These are phyloP conservation scores for Gillenia trifoliata DNA, from an alignment of 306 rosid species.

Conservation along the genomic window DNA sequence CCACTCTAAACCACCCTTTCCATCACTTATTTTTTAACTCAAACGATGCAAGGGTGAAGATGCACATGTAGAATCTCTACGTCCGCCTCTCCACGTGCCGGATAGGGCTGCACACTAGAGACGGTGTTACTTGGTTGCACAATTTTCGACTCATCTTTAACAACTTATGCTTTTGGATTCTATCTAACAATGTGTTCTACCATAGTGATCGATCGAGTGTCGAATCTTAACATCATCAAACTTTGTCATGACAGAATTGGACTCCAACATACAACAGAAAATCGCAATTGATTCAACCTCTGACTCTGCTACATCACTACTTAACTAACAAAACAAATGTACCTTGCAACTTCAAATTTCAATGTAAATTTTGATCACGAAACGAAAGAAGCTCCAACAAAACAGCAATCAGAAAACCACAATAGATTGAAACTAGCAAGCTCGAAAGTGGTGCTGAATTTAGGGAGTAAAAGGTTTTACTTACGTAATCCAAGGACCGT, in stretches of 20 bases:
- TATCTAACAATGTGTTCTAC: background rate
- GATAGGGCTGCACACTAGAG: background rate
- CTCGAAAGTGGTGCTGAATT: too few species aligned
- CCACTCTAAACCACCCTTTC: background rate
- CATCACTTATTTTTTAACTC: background rate
- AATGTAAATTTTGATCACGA: background rate
- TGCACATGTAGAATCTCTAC: background rate
- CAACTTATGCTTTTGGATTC: background rate
- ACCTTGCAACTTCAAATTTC: background rate
- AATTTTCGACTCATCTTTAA: background rate
- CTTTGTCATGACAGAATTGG: background rate
- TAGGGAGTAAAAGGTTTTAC: background rate
- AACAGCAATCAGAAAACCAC: background rate
- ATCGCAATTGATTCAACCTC: background rate
- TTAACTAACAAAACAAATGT: background rate
- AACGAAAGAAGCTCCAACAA: background rate
- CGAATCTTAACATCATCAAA: background rate
- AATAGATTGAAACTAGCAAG: background rate
- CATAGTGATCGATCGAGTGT: background rate
- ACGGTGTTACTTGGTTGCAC: background rate
- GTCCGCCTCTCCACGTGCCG: background rate
- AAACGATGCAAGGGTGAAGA: background rate
- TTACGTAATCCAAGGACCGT: constrained; percentile 95
- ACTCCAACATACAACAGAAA: background rate
- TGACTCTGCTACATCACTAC: too few species aligned